Evolutionary conservation across 257 asterid species (phyloP).

Genomic region (Primulina eburnea): DNA sequence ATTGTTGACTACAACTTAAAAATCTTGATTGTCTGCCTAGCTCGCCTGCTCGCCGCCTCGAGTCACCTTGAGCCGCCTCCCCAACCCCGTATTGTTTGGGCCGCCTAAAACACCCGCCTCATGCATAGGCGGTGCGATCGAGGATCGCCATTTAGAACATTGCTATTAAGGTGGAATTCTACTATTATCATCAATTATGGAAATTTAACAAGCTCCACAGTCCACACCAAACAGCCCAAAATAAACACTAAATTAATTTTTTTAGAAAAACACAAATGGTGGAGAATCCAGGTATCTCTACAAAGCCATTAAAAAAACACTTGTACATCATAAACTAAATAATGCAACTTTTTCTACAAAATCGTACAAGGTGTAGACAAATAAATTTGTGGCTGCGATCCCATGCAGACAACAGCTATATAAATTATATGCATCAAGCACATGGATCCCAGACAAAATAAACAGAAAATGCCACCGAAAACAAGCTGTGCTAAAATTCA

Average conservation of each 20-base stretch:
- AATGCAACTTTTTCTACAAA: not conserved
- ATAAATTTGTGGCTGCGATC: conserved; percentile 19
- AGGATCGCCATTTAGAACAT: no score
- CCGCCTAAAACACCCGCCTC: no score
- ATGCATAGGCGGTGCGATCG: no score
- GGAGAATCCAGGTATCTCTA: not conserved
- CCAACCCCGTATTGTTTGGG: no score
- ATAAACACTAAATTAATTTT: not conserved
- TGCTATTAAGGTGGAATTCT: not conserved
- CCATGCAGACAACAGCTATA: conserved; percentile 18
- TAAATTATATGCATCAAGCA: not conserved
- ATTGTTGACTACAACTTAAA: no score
- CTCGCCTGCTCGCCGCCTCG: no score
- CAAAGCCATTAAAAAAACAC: conserved; percentile 2
- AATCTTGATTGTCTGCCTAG: no score
- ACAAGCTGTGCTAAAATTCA: not conserved
- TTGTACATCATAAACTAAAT: conserved; percentile 9
- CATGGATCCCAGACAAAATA: conserved; percentile 10
- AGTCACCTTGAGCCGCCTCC: no score
- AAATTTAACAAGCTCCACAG: not conserved
- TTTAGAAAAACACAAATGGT: not conserved
- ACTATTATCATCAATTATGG: not conserved
- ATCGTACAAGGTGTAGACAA: not conserved
- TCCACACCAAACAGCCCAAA: not conserved
- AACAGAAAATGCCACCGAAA: not conserved